A percentile compares a stretch with the other conserved stretches of the same genome.
Conservation (phyloP, 2,329 filamentous ascomycete genomes). For the Teratosphaeria viscida region DNA sequence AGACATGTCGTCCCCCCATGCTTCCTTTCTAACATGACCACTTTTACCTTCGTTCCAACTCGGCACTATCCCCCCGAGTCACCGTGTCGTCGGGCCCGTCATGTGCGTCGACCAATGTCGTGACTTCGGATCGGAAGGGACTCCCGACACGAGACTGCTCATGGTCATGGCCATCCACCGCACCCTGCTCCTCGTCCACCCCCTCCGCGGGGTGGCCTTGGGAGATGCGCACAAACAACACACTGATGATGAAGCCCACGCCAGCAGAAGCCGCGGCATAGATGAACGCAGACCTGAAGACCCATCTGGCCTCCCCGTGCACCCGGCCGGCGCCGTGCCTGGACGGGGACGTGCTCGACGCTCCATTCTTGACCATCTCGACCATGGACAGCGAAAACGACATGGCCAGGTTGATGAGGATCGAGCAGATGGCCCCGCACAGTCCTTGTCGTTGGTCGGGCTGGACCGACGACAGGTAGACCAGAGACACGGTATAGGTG, state of each 20-base stretch:
- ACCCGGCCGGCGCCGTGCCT: not conserved
- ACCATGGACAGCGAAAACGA: conserved; percentile 26
- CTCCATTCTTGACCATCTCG: conserved; percentile 20
- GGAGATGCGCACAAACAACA: conserved; percentile 21
- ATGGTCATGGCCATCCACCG: not conserved
- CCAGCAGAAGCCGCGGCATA: conserved; percentile 23
- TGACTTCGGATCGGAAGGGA: not conserved
- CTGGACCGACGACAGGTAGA: conserved; percentile 23
- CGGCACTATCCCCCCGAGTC: conserved; percentile 5
- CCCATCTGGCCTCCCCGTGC: conserved; percentile 6
- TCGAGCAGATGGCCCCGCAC: conserved; percentile 26
- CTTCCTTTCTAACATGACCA: not conserved
- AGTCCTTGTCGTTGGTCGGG: conserved; percentile 25
- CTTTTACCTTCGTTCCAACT: not conserved
- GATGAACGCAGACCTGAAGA: conserved; percentile 19
- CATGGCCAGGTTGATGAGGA: conserved; percentile 28
- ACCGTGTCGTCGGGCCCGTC: not conserved
- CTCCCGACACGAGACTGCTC: not conserved
- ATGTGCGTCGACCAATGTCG: not conserved
- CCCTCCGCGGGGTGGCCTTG: conserved; percentile 12
- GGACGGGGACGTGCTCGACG: not conserved
- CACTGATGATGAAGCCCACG: conserved; percentile 17
- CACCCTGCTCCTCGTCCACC: conserved; percentile 12
- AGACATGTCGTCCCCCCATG: too few species aligned
- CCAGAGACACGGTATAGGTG: conserved; percentile 25